Percentiles rank a stretch among this genome's conserved stretches.
These are phyloP conservation scores for Aureobasidium namibiae DNA, from an alignment of 2,329 filamentous ascomycete species.

Conservation along the genomic window DNA sequence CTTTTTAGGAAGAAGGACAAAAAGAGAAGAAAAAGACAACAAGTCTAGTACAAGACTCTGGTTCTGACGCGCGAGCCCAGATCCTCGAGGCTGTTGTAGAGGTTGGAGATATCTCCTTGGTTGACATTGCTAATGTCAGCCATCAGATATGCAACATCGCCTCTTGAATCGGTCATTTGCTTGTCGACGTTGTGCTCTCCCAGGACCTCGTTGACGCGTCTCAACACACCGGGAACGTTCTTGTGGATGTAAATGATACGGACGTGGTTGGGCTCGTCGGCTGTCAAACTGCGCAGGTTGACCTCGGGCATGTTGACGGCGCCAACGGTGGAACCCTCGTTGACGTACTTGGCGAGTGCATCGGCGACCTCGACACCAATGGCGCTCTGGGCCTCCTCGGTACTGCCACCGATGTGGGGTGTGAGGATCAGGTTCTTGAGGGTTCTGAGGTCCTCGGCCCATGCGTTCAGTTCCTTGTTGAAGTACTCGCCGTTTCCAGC, in stretches of 20 bases:
- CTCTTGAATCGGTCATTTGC: slow-evolving; percentile 93
- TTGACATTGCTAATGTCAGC: slow-evolving; percentile 89
- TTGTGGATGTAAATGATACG: slow-evolving; percentile 92
- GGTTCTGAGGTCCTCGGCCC: slow-evolving; percentile 74
- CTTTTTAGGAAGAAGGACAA: neutral
- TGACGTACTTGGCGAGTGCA: slow-evolving; percentile 86
- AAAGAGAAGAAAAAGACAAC: neutral
- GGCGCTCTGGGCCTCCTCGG: slow-evolving; percentile 91
- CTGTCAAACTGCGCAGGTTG: slow-evolving; percentile 76
- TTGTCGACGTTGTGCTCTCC: slow-evolving; percentile 97
- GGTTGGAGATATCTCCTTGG: slow-evolving; percentile 70
- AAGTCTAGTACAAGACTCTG: slow-evolving; percentile 37
- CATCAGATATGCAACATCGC: slow-evolving; percentile 94
- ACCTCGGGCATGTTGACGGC: slow-evolving; percentile 98
- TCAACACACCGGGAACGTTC: slow-evolving; percentile 90
- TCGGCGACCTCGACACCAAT: slow-evolving; percentile 91
- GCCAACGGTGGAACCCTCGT: slow-evolving; percentile 82
- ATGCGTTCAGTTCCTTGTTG: slow-evolving; percentile 70
- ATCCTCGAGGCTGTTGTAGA: slow-evolving; percentile 74
- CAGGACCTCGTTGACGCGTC: slow-evolving; percentile 90
- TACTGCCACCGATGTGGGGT: slow-evolving; percentile 94
- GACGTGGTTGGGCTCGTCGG: slow-evolving; percentile 82
- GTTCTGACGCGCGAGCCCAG: slow-evolving; percentile 46
- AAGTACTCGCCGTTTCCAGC: slow-evolving; percentile 94
- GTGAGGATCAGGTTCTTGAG: slow-evolving; percentile 92